Evolutionary conservation across 2,329 filamentous ascomycete species (phyloP).

Genomic region (Trichoderma polysporum): DNA sequence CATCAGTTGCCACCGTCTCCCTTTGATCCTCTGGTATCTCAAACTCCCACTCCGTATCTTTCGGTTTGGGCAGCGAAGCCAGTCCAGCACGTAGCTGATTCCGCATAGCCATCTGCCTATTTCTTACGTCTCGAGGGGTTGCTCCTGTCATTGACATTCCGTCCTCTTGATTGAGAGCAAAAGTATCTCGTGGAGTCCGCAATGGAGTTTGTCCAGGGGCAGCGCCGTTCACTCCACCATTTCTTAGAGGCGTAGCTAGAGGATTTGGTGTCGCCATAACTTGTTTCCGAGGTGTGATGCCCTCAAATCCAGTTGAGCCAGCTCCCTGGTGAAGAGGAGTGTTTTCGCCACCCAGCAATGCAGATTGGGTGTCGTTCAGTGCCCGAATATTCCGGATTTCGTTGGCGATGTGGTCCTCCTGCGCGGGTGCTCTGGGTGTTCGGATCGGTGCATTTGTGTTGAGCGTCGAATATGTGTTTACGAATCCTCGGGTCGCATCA

Average conservation of each 20-base stretch:
- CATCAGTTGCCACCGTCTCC: conserved; percentile 50
- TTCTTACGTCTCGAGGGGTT: conserved; percentile 73
- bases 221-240: conserved; percentile 58
- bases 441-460: conserved; percentile 83
- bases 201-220: conserved; percentile 78
- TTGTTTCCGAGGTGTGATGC: conserved; percentile 76
- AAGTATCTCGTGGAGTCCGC: conserved; percentile 83
- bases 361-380: conserved; percentile 90
- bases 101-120: conserved; percentile 67
- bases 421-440: conserved; percentile 84
- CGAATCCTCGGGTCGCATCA: conserved; percentile 77
- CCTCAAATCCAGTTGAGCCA: conserved; percentile 84
- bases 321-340: conserved; percentile 80
- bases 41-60: conserved; percentile 91
- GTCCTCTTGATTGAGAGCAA: conserved; percentile 75
- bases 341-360: conserved; percentile 89
- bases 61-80: conserved; percentile 85
- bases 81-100: conserved; percentile 70
- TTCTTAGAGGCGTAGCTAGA: conserved; percentile 80
- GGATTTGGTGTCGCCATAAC: conserved; percentile 91
- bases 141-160: conserved; percentile 67
- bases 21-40: conserved; percentile 82
- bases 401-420: conserved; percentile 94
- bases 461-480: conserved; percentile 82
- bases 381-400: conserved; percentile 93